phyloP scores from a whole-genome alignment of 2,329 filamentous ascomycete species.

The Capronia coronata region DNA sequence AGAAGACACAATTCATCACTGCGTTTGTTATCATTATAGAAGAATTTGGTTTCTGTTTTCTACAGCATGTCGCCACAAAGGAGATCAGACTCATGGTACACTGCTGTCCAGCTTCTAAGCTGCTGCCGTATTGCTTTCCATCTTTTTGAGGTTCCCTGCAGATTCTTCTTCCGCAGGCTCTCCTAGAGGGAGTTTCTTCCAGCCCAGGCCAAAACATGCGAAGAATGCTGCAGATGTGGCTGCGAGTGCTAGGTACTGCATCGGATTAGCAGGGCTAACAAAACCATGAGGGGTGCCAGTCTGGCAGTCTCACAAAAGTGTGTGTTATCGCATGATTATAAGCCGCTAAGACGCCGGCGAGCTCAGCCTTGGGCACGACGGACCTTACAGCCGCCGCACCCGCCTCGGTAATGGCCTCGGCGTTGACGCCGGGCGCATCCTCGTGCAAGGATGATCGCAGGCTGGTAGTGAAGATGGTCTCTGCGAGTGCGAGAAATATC shows the following conservation, averaged over 20 bases:
- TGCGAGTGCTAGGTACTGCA: conserved; percentile 12
- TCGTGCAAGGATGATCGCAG: conserved; percentile 14
- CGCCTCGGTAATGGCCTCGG: conserved; percentile 13
- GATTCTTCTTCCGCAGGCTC: not conserved
- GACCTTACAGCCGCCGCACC: conserved; percentile 22
- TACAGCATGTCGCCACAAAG: too few species aligned
- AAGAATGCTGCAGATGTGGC: conserved; percentile 6
- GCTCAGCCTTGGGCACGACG: conserved; percentile 10
- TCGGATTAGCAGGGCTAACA: not conserved
- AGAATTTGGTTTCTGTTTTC: too few species aligned
- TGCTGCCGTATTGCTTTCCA: not conserved
- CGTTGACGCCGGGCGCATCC: conserved; percentile 15
- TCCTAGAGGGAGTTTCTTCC: conserved; percentile 11
- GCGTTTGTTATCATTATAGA: too few species aligned
- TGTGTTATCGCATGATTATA: conserved; percentile 21
- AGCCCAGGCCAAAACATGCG: conserved; percentile 11
- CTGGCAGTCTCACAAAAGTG: conserved; percentile 16
- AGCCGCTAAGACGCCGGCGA: conserved; percentile 12
- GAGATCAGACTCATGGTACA: too few species aligned
- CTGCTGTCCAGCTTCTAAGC: too few species aligned
- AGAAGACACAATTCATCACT: too few species aligned
- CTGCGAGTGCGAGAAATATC: conserved; percentile 24
- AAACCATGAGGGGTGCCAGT: too few species aligned
- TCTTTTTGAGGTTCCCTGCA: not conserved
- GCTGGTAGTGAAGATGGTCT: conserved; percentile 25